These are phyloP conservation scores for Ophiostoma pallidulum DNA, from an alignment of 2,329 filamentous ascomycete species.

Conservation along the genomic window DNA sequence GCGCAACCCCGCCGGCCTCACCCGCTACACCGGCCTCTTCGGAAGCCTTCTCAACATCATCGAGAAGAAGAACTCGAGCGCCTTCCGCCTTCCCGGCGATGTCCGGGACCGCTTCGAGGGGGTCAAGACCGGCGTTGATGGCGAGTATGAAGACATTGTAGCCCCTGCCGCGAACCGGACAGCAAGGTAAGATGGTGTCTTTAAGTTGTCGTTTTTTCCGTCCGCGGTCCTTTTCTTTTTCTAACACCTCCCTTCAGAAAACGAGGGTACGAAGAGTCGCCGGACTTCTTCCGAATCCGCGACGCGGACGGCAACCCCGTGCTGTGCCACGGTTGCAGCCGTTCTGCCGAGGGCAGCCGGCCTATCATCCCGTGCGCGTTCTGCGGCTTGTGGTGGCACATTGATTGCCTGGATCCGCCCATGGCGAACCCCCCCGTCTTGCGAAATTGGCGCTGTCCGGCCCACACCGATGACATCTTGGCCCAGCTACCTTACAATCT, in stretches of 20 bases:
- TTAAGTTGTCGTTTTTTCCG: too few species aligned
- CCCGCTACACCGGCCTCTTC: slow-evolving; percentile 47
- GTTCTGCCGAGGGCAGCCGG: slow-evolving; percentile 51
- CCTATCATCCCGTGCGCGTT: slow-evolving; percentile 80
- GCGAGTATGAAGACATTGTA: slow-evolving; percentile 66
- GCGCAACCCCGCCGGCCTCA: slow-evolving; percentile 37
- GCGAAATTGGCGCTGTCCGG: slow-evolving; percentile 79
- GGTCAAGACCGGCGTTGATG: slow-evolving; percentile 64
- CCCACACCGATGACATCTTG: slow-evolving; percentile 72
- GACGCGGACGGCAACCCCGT: slow-evolving; percentile 66
- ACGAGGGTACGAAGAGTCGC: slow-evolving; percentile 51
- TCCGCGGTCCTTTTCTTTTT: not conserved
- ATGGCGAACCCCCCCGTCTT: slow-evolving; percentile 67
- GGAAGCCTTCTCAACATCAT: slow-evolving; percentile 53
- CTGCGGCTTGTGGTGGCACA: slow-evolving; percentile 77
- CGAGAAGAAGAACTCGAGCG: slow-evolving; percentile 59
- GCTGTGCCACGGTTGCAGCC: slow-evolving; percentile 67
- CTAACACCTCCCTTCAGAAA: slow-evolving; percentile 16
- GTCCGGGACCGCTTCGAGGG: slow-evolving; percentile 72
- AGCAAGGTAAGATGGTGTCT: not conserved
- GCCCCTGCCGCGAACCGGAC: slow-evolving; percentile 22
- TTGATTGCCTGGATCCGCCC: slow-evolving; percentile 84
- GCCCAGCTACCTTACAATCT: slow-evolving; percentile 45
- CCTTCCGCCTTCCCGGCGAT: slow-evolving; percentile 61
- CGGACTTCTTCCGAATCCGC: slow-evolving; percentile 58